Evolutionary conservation across 1,139 yeast genomes (phyloP).

Genomic region (Yamadazyma membranifaciens): DNA sequence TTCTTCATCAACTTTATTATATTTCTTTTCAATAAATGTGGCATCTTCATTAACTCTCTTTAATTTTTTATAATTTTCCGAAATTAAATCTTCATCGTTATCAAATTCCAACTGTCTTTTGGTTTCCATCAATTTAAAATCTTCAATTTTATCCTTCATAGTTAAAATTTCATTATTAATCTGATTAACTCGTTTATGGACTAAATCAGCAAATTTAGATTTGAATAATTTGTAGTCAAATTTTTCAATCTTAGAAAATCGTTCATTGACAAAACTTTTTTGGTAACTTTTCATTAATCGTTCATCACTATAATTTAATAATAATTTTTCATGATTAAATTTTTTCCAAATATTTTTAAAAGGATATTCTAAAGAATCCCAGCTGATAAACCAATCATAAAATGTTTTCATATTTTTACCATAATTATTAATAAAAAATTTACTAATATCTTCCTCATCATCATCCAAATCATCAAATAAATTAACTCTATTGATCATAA

Average conservation of each 20-base stretch:
- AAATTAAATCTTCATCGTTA: constrained; percentile 46
- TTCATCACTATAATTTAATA: constrained; percentile 22
- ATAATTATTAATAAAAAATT: constrained; percentile 26
- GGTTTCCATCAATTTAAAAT: constrained; percentile 44
- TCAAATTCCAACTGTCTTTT: constrained; percentile 52
- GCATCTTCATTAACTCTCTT: constrained; percentile 51
- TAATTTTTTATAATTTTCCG: constrained; percentile 43
- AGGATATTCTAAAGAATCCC: constrained; percentile 20
- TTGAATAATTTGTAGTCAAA: constrained; percentile 39
- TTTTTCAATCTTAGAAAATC: constrained; percentile 13
- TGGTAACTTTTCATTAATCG: constrained; percentile 23
- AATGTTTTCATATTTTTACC: constrained; percentile 28
- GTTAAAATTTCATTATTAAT: constrained; percentile 28
- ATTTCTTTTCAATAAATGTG: constrained; percentile 44
- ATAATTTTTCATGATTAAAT: constrained; percentile 21
- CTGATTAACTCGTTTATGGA: constrained; percentile 34
- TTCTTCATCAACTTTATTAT: constrained; percentile 41
- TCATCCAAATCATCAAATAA: constrained; percentile 16
- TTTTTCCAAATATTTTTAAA: constrained; percentile 17
- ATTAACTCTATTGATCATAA: constrained; percentile 29
- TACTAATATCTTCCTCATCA: constrained; percentile 6
- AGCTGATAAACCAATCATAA: constrained; percentile 26
- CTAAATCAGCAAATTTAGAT: constrained; percentile 37
- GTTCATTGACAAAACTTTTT: constrained; percentile 10
- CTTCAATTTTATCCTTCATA: constrained; percentile 23